Percentiles rank a stretch among this genome's conserved stretches.
Evolutionary conservation across 1,284 basidiomycete species (phyloP).

Genomic region (Tremellales sp.): DNA sequence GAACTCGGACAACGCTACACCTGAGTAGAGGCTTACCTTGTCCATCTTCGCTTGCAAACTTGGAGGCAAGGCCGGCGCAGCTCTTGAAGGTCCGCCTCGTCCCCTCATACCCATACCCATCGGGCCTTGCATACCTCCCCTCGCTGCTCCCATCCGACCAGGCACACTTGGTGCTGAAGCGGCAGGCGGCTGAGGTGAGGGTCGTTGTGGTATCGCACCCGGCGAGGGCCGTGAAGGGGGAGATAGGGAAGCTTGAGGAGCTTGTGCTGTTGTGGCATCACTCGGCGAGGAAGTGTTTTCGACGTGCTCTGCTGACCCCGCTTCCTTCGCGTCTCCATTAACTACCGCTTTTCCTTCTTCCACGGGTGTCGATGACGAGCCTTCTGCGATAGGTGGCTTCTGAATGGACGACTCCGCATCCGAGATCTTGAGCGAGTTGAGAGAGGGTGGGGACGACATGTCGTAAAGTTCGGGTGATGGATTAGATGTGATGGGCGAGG

Average conservation of each 20-base stretch:
- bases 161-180: constrained; percentile 16
- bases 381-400: too few relatives aligned
- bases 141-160: constrained; percentile 5
- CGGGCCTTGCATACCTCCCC: constrained; percentile 26
- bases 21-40: constrained; percentile 42
- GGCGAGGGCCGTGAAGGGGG: neutral
- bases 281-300: too few relatives aligned
- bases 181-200: constrained; percentile 7
- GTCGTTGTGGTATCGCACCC: constrained; percentile 3
- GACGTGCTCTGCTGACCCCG: too few relatives aligned
- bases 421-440: constrained; percentile 9
- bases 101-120: constrained; percentile 34
- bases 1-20: neutral
- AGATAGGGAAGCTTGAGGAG: neutral
- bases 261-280: too few relatives aligned
- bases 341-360: too few relatives aligned
- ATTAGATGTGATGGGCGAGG: too few relatives aligned
- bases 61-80: constrained; percentile 60
- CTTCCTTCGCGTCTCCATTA: too few relatives aligned
- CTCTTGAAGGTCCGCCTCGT: constrained; percentile 2
- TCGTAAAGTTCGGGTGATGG: too few relatives aligned
- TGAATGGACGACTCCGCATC: too few relatives aligned
- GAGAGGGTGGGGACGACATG: constrained; percentile 18
- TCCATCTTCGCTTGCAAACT: constrained; percentile 90
- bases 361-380: too few relatives aligned